phyloP scores from a whole-genome alignment of 73 alveolate species.

The Stentor roeselii region DNA sequence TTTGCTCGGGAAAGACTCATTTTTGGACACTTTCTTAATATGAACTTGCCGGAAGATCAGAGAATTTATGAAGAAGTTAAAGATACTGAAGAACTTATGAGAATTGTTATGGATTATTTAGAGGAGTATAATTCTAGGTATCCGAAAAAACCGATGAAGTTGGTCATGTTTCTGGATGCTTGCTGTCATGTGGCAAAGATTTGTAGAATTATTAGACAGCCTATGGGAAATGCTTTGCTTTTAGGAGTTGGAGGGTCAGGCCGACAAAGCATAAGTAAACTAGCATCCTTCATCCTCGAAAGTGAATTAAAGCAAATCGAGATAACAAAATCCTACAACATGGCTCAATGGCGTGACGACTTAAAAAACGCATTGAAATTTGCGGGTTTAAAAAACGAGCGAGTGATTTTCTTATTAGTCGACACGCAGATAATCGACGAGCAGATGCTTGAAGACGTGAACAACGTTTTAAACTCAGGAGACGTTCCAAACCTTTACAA shows the following conservation, averaged over 20 bases:
- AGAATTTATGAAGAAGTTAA: conserved; percentile 57
- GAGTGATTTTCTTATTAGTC: conserved; percentile 94
- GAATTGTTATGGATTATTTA: conserved; percentile 71
- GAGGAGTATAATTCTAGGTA: conserved; percentile 90
- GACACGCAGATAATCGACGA: conserved; percentile 99
- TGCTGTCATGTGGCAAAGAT: conserved; percentile 99
- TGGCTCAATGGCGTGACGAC: conserved; percentile 98
- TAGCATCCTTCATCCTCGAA: conserved; percentile 95
- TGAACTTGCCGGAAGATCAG: conserved; percentile 31
- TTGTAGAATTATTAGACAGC: conserved; percentile 97
- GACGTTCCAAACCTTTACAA: conserved; percentile 95
- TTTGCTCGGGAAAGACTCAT: conserved; percentile 93
- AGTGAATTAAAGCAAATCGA: conserved; percentile 96
- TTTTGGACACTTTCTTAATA: conserved; percentile 91
- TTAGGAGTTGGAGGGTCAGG: conserved; percentile 99
- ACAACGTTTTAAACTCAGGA: conserved; percentile 95
- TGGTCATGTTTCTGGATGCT: conserved; percentile 99
- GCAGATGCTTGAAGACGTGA: conserved; percentile 97
- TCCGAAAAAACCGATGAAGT: conserved; percentile 85
- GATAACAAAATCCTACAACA: conserved; percentile 96
- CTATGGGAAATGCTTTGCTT: conserved; percentile 97
- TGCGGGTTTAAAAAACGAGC: conserved; percentile 95
- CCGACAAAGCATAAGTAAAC: conserved; percentile 91
- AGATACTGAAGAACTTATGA: conserved; percentile 43
- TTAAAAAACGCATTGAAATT: conserved; percentile 86